These are phyloP conservation scores for Simplicillium aogashimaense DNA, from an alignment of 2,329 filamentous ascomycete species.

Conservation along the genomic window DNA sequence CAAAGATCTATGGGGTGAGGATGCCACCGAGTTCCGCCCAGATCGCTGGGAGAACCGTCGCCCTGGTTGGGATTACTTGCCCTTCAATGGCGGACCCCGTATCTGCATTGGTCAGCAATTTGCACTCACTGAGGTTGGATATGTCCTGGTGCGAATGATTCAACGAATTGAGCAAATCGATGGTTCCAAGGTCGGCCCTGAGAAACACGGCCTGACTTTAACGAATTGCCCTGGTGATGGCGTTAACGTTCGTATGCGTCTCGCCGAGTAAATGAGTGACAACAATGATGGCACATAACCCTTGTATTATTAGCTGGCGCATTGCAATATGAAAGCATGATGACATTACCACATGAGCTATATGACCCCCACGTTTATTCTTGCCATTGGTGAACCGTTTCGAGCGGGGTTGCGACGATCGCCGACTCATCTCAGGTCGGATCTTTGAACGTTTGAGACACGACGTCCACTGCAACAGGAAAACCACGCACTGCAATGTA, in stretches of 20 bases:
- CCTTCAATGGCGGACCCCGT: constrained; percentile 27
- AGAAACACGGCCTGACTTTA: background rate
- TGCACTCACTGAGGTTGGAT: background rate
- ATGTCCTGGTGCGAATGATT: background rate
- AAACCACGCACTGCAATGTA: no score
- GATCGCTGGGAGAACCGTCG: constrained; percentile 19
- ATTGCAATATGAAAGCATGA: no score
- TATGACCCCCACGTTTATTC: no score
- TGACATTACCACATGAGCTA: no score
- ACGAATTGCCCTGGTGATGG: background rate
- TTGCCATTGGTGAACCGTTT: no score
- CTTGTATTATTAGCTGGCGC: no score
- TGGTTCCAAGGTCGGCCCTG: background rate
- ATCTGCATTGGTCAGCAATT: constrained; percentile 10
- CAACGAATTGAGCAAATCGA: background rate
- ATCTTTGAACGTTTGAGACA: no score
- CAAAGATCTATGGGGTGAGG: constrained; percentile 15
- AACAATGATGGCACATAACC: no score
- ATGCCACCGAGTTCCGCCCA: constrained; percentile 16
- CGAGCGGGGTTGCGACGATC: no score
- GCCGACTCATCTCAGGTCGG: no score
- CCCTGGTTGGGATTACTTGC: constrained; percentile 23
- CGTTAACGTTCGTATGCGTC: background rate
- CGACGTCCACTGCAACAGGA: no score
- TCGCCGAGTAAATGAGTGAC: background rate